Evolutionary conservation across 1,139 yeast genomes (phyloP), one percentile per base, ranked within the genome.

Genomic region (Candida glucosophila): DNA sequence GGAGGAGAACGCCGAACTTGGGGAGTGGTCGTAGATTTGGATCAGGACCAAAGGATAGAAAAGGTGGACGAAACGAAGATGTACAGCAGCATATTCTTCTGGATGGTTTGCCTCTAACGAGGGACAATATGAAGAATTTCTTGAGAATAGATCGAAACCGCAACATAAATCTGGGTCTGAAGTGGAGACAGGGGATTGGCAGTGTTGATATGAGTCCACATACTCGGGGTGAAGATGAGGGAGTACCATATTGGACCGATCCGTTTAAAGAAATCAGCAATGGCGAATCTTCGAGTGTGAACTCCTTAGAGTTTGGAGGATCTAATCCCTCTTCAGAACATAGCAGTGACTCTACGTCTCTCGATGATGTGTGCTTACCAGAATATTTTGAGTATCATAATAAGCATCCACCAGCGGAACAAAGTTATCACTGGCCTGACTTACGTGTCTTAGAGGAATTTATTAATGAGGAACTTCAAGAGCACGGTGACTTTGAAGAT

Each of bases 321-420:
- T 78, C 88, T 6, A 78, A 79, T 39, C 92, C 92, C 2, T 67
- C 79, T 1, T 72, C 82, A 10, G 73, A 86, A 31, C 67, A 88
- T 35, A 66, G 80, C 10, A 73, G 86, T 15, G 77, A 74, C 31
- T 76, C 90, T 5, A 59, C 70, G 1, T 80, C 95, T 1, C 55
- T 88, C 31, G 88, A 80, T 45, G 97, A 90, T 51, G 98, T 90
- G 14, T 83, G 93, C 45, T 71, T 81, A 47, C 92, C 92, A 2
- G 67, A 61, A 28, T 62, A 61, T 38, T 58, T 59, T 33, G 41
- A 32, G 5, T 48, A 44, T 22, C 50, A 44, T 19, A 41, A 37
- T 22, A 43, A 44, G 14, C 38, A 37, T 17, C 30, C 32, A 10
- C 28, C 36, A 3, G 36, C 31, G 21, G 40, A 41, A 24, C 78